A percentile compares a stretch with the other conserved stretches of the same genome.
Conservation (phyloP, 805 yeast species). For the Candida khao-thaluensis region DNA sequence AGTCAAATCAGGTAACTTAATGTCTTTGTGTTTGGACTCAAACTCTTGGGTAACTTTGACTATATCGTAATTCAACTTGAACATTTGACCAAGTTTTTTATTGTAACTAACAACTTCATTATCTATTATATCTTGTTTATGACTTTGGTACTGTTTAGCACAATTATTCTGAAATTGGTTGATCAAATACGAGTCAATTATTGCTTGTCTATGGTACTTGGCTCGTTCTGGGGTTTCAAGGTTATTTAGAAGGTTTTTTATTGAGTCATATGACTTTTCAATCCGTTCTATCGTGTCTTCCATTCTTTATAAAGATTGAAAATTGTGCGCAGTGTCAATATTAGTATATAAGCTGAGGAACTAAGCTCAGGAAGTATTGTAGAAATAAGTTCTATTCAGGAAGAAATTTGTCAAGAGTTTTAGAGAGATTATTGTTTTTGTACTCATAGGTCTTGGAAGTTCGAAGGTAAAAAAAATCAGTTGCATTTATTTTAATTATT, state of each 20-base stretch:
- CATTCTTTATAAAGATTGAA: neutral
- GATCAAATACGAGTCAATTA: conserved; percentile 36
- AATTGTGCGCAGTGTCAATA: conserved; percentile 1
- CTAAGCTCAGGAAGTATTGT: no score
- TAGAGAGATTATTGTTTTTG: no score
- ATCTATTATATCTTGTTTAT: conserved; percentile 20
- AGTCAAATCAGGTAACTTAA: conserved; percentile 27
- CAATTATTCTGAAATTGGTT: conserved; percentile 30
- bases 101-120: conserved; percentile 30
- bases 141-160: conserved; percentile 27
- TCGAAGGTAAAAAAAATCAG: no score
- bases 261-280: conserved; percentile 7
- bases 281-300: conserved; percentile 2
- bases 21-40: conserved; percentile 22
- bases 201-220: conserved; percentile 18
- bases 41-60: conserved; percentile 22
- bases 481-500: no score
- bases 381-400: no score
- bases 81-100: conserved; percentile 27
- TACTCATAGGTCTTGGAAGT: no score
- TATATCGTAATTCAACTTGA: conserved; percentile 25
- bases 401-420: no score
- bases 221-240: conserved; percentile 1
- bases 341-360: no score
- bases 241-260: conserved; percentile 1